Evolutionary conservation across 2,329 filamentous ascomycete species (phyloP).

Genomic region (Lecanicillium sp.): DNA sequence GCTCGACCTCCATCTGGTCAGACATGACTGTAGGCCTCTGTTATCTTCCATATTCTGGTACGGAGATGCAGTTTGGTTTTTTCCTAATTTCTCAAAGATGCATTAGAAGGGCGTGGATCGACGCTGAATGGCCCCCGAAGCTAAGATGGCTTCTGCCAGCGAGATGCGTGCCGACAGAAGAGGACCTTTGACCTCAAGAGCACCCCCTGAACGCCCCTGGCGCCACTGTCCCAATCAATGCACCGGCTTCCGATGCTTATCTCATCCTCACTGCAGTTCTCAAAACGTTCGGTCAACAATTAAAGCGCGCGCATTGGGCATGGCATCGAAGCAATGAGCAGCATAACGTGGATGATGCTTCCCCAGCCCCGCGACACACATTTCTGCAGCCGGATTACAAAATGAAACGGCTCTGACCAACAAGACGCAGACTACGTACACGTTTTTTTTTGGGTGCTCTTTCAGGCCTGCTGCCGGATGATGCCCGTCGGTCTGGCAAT

Average conservation of each 20-base stretch:
- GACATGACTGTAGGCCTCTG: constrained; percentile 28
- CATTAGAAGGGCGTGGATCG: constrained; percentile 36
- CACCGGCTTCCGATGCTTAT: constrained; percentile 41
- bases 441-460: constrained; percentile 36
- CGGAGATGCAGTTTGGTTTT: too few species aligned
- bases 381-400: constrained; percentile 25
- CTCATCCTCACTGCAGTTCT: constrained; percentile 39
- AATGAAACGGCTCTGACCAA: constrained; percentile 26
- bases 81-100: too few species aligned
- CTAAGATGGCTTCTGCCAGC: constrained; percentile 34
- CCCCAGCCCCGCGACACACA: constrained; percentile 22
- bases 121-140: constrained; percentile 29
- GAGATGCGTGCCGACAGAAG: constrained; percentile 37
- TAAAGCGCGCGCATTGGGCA: too few species aligned
- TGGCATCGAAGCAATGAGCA: too few species aligned
- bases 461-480: constrained; percentile 27
- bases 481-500: not conserved
- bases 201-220: constrained; percentile 35
- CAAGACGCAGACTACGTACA: constrained; percentile 35
- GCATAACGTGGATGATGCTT: too few species aligned
- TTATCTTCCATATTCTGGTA: too few species aligned
- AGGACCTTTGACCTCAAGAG: constrained; percentile 41
- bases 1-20: constrained; percentile 13
- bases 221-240: constrained; percentile 32
- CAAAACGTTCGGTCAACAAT: constrained; percentile 31